Conservation (phyloP, 2,329 filamentous ascomycete genomes). For the Hymenoscyphus fructigenus region DNA sequence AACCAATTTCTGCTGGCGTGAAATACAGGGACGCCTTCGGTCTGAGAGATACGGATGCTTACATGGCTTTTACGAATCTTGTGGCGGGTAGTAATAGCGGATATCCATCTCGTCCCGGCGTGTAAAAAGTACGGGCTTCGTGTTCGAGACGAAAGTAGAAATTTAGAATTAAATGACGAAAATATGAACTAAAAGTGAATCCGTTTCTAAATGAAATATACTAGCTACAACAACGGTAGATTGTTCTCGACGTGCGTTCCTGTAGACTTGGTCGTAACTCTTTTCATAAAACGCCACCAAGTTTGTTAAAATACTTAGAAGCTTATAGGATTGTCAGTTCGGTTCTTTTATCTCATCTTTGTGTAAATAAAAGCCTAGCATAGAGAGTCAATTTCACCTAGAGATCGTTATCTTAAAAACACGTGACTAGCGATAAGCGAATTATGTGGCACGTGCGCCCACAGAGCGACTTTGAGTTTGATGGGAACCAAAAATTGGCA, state of each 20-base stretch:
- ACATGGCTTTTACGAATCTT: background rate
- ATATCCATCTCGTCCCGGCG: background rate
- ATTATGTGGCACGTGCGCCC: slow-evolving; percentile 1
- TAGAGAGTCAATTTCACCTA: too few species aligned
- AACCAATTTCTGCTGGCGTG: slow-evolving; percentile 3
- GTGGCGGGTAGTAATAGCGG: slow-evolving; percentile 4
- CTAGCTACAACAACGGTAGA: too few species aligned
- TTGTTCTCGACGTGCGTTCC: too few species aligned
- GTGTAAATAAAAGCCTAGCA: too few species aligned
- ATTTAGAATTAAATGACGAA: background rate
- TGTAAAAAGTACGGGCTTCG: background rate
- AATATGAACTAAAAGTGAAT: background rate
- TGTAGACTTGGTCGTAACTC: too few species aligned
- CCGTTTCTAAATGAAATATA: too few species aligned
- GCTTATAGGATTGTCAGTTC: too few species aligned
- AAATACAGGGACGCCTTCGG: background rate
- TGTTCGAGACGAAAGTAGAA: background rate
- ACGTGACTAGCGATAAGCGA: background rate
- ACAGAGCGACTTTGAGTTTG: slow-evolving; percentile 1
- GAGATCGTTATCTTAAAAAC: too few species aligned
- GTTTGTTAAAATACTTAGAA: too few species aligned
- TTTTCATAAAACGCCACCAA: too few species aligned
- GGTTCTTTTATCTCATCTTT: too few species aligned
- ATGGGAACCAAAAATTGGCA: background rate
- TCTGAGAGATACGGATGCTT: background rate